These are phyloP conservation scores for Hygrocybe coccinea DNA, from an alignment of 768 basidiomycete species.

Conservation along the genomic window DNA sequence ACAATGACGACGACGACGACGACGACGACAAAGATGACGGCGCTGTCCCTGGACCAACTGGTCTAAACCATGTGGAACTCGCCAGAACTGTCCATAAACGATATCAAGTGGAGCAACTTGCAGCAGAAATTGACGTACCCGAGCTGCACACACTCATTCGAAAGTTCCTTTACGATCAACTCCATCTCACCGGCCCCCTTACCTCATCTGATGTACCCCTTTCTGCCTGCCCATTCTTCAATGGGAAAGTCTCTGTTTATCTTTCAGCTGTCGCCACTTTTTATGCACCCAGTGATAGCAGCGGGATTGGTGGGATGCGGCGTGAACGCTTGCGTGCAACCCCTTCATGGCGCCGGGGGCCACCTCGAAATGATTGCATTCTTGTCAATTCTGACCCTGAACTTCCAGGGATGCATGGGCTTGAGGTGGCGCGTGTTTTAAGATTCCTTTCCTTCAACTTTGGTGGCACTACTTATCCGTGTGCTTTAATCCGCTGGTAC, in stretches of 20 bases:
- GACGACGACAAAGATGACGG: conserved; percentile 1
- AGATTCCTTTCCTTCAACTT: conserved; percentile 23
- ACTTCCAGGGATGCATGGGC: conserved; percentile 19
- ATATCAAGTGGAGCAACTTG: neutral
- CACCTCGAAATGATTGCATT: conserved; percentile 21
- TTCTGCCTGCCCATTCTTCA: neutral
- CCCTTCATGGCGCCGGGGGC: conserved; percentile 1
- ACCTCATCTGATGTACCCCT: neutral
- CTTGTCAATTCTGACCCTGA: conserved; percentile 18
- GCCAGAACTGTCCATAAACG: neutral
- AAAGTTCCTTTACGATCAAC: conserved; percentile 23
- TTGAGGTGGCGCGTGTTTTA: conserved; percentile 24
- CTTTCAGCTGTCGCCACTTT: conserved; percentile 16
- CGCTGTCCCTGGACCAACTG: neutral
- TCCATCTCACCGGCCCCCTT: neutral
- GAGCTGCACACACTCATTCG: conserved; percentile 18
- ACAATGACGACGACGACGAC: neutral
- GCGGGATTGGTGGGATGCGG: conserved; percentile 25
- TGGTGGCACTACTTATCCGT: conserved; percentile 4
- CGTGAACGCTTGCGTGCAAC: conserved; percentile 21
- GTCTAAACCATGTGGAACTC: neutral
- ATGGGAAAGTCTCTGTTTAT: conserved; percentile 4
- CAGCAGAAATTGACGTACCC: conserved; percentile 9
- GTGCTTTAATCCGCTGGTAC: conserved; percentile 14
- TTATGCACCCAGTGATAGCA: conserved; percentile 26